phyloP scores from a whole-genome alignment of 2,329 filamentous ascomycete species.

The Cryphonectria japonica region DNA sequence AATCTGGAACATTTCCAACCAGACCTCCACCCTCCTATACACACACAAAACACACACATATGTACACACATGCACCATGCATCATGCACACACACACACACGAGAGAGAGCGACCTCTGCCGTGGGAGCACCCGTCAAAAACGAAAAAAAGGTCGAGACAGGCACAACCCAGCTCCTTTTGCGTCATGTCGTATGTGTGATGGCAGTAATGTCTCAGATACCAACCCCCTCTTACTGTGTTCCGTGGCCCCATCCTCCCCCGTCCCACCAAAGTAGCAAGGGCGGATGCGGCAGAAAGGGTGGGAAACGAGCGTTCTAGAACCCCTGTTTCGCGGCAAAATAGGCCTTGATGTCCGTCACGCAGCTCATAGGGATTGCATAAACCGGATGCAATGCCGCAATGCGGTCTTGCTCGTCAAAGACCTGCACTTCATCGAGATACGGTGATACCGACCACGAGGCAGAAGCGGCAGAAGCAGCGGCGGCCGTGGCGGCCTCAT shows the following conservation, averaged over 20 bases:
- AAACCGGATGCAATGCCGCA: constrained; percentile 77
- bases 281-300: not conserved
- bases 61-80: no score
- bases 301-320: constrained; percentile 42
- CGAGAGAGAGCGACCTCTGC: constrained; percentile 2
- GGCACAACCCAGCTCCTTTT: not conserved
- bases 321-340: constrained; percentile 62
- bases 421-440: constrained; percentile 59
- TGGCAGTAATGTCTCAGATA: constrained; percentile 20
- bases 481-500: constrained; percentile 30
- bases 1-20: constrained; percentile 23
- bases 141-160: not conserved
- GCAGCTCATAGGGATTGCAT: constrained; percentile 74
- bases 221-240: not conserved
- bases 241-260: not conserved
- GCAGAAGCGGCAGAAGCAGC: constrained; percentile 23
- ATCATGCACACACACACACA: not conserved
- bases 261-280: not conserved
- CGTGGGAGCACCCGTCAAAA: constrained; percentile 5
- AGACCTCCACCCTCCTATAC: constrained; percentile 8
- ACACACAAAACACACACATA: not conserved
- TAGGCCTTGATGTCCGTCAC: constrained; percentile 68
- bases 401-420: constrained; percentile 75
- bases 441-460: constrained; percentile 52
- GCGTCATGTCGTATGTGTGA: constrained; percentile 13